Base-by-base conservation (phyloP, 495 filamentous ascomycete species). In the Polyplosphaeria fusca region DNA sequence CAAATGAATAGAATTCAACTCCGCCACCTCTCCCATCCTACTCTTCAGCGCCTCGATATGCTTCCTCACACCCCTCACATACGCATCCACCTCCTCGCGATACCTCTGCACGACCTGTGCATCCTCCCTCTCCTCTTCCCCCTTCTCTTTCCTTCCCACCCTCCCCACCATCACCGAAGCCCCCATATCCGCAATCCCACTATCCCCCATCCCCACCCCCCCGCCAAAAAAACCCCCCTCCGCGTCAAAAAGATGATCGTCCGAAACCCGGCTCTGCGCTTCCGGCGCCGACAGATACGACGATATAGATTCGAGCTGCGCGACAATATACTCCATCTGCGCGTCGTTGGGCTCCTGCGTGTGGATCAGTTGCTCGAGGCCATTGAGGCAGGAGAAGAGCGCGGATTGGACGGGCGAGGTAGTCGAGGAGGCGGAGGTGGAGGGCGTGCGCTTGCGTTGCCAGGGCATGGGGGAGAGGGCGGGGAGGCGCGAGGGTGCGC, bases 301-400 rank as follows among this genome's bases (percentile, higher is more conserved):
- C 7, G 7, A 7, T 28, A 60, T 53, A 5, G 14, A 19, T 37
- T 60, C 57, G 27, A 60, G 44, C 13, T 53, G 18, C 3, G n/a
- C 18, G 50, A 60, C 22, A 23, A 60, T 26, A 13, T 47, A 53
- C 30, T 47, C 48, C 57, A 60, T 60, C 22, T 60, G 47, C 4
- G 39, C 24, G 11, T 47, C 57, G 30, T 39, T 54, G 27, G 57
- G 57, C n/a, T 47, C 38, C 5, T 23, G 12, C 0, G 48, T 30
- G 14, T 43, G 28, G 22, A 54, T 60, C 1, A 60, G 41, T 48
- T 48, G 14, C 24, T 48, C 42, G 14, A 60, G 32, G 49, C 47
- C 16, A 25, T 1, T 4, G 1, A 60, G 30, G 27, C 48, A 53
- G 11, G 57, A 53, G 20, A 39, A 32, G 41, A 60, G 57, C 20